Evolutionary conservation across 2,329 filamentous ascomycete species (phyloP), one percentile per base, ranked within the genome.

Genomic region (Alternaria triticina): DNA sequence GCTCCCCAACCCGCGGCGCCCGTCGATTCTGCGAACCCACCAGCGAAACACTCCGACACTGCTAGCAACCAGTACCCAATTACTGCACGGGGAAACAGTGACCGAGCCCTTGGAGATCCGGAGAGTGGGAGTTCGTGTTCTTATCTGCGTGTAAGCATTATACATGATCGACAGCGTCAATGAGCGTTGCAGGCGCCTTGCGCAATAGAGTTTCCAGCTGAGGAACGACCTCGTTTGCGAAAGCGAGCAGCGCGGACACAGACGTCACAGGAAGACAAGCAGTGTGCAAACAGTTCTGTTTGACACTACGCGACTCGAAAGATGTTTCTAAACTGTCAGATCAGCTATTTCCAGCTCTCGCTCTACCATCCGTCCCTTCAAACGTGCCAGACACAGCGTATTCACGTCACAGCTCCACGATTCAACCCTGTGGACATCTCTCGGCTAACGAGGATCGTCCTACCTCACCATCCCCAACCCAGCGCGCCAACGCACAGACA

Each of bases 1-100:
- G 59, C 59, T 61, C 59, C 36, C 59, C 54, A 57, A 59, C 27
- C 12, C 52, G 45, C 58, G 52, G 58, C 51, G 51, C 58, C 58
- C 51, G 51, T 57, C 45, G 33, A 49, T 28, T 46, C 27, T 49
- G 20, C 49, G 12, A 30, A 22, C 28, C 59, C 59, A 62, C 55
- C 23, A 47, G 30, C 54, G 59, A 62, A 62, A 62, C 54, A 62
- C 12, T 17, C 36, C 36, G 23, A 47, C 25, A 57, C 20, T 13
- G 40, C 54, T 23, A 22, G 17, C 15, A 15, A 8, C 17, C 13
- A 51, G 27, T 20, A 30, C 47, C 52, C 30, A 20, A 50, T 33
- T n/a, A 17, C 17, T 45, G 33, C 45, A 27, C 23, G 5, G 22
- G 8, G 30, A 30, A 20, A 23, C 17, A n/a, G 9, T n/a, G n/a